Evolutionary conservation across 225 moss, liverwort and hornwort species (phyloP).

Genomic region (Thuidium tamariscinum): DNA sequence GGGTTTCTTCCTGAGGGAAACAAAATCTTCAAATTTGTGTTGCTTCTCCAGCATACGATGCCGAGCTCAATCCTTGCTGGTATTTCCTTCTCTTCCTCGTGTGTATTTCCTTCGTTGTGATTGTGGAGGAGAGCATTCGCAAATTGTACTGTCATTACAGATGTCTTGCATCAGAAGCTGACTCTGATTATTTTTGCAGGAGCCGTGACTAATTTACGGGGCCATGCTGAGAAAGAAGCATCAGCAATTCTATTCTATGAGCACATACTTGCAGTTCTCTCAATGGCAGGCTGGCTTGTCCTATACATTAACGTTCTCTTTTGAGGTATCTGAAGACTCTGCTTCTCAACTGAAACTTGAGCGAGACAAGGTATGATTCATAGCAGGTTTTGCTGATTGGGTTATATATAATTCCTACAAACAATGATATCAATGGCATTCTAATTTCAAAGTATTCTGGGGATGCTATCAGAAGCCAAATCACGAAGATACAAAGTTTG

Average conservation of each 20-base stretch:
- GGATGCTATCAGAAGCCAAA: neutral
- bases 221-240: conserved; percentile 89
- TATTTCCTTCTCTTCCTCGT: neutral
- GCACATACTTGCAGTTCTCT: conserved; percentile 56
- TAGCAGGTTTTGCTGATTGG: neutral
- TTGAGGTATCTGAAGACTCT: neutral
- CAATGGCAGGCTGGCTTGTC: conserved; percentile 82
- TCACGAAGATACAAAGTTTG: neutral
- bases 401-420: neutral
- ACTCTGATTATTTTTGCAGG: conserved; percentile 29
- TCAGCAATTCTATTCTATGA: conserved; percentile 88
- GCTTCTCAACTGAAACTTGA: neutral
- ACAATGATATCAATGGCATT: neutral
- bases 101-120: neutral
- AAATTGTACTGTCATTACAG: neutral
- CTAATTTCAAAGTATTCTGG: neutral
- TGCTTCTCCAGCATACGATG: conserved; percentile 89
- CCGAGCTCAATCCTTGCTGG: conserved; percentile 93
- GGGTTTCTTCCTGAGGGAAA: conserved; percentile 77
- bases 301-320: conserved; percentile 68
- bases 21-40: conserved; percentile 77
- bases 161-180: neutral
- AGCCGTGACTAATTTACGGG: conserved; percentile 70
- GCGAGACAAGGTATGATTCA: conserved; percentile 3
- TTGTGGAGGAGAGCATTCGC: neutral